Evolutionary conservation across 257 asterid species (phyloP).

Genomic region (Mitragyna speciosa): DNA sequence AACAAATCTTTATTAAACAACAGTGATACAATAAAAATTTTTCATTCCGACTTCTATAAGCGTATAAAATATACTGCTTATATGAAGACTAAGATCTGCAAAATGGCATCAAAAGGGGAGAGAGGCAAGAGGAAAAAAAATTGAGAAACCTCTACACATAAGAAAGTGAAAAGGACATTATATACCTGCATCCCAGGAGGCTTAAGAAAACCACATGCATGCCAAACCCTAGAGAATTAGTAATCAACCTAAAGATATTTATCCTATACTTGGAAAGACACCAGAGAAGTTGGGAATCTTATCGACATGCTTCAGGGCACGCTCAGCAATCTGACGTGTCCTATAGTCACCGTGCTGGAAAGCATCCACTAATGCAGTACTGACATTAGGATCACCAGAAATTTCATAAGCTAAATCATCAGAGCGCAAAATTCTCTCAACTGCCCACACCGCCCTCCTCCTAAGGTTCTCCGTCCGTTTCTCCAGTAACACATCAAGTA

Average conservation of each 20-base stretch:
- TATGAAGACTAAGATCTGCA: background rate
- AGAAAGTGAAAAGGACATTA: slow-evolving; percentile 21
- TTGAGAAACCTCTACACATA: slow-evolving; percentile 25
- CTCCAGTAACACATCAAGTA: slow-evolving; percentile 70
- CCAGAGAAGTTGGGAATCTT: slow-evolving; percentile 90
- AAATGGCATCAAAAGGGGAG: slow-evolving; percentile 13
- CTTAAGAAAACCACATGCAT: background rate
- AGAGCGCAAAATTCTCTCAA: slow-evolving; percentile 68
- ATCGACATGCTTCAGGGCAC: slow-evolving; percentile 77
- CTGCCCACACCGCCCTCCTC: slow-evolving; percentile 88
- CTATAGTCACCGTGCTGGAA: slow-evolving; percentile 82
- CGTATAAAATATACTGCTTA: slow-evolving; percentile 3
- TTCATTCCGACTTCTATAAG: slow-evolving; percentile 15
- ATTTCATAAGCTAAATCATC: slow-evolving; percentile 64
- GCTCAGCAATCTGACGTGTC: slow-evolving; percentile 90
- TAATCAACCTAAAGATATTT: slow-evolving; percentile 14
- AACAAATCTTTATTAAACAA: slow-evolving; percentile 14
- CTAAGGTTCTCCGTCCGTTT: slow-evolving; percentile 69
- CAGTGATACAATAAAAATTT: slow-evolving; percentile 17
- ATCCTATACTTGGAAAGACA: slow-evolving; percentile 56
- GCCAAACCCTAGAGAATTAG: background rate
- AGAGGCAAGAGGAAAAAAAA: slow-evolving; percentile 3
- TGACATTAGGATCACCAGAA: slow-evolving; percentile 67
- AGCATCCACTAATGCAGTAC: slow-evolving; percentile 89
- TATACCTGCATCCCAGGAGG: slow-evolving; percentile 38